Evolutionary conservation across 2,329 filamentous ascomycete genomes (phyloP), one percentile per base, ranked within the genome.

Genomic region (Thielaviopsis musarum): DNA sequence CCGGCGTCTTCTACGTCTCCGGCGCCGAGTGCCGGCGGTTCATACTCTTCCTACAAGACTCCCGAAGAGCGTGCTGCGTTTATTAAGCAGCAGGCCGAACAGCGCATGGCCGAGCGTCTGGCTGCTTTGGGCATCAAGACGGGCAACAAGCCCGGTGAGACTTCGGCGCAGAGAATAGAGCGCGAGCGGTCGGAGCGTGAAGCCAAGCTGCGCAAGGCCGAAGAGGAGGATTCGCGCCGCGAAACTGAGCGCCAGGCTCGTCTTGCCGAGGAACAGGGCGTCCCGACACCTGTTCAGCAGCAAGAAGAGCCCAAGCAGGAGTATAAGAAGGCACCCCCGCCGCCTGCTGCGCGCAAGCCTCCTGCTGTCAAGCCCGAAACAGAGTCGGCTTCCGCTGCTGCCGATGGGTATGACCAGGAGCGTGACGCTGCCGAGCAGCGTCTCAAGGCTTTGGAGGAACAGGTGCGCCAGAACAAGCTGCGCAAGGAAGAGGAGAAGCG

Each of bases 401-500:
- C 49, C 26, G 82, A 87, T 28, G 90, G 94, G 62, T 78, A 95
- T 59, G 82, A 81, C 34, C 82, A 79, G 65, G 90, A 96, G 71
- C 85, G 85, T 58, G 82, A 90, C 66, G 89, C 87, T 58, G 84
- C 91, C 49, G 83, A 87, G 65, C 87, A 87, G 63, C 88, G 91
- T 56, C 79, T 97, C 24, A 88, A 84, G 69, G 90, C 89, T 17
- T 80, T 98, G 9, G 91, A 98, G 71, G 90, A 97, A 69, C 90
- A 96, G 71, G 90, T 97, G 57, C 85, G 84, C 63, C 88, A 91
- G 68, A 89, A 91, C 66, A 98, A 97, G 74, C 74, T 97, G 57
- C 91, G 89, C 77, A 97, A 95, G 72, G 87, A 94, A 65, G 93
- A 98, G 70, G 93, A 96, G 73, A 96, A 95, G 76, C 88, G 85